These are phyloP conservation scores for Rhodotorula taiwanensis DNA, from an alignment of 768 basidiomycete species.

Conservation along the genomic window DNA sequence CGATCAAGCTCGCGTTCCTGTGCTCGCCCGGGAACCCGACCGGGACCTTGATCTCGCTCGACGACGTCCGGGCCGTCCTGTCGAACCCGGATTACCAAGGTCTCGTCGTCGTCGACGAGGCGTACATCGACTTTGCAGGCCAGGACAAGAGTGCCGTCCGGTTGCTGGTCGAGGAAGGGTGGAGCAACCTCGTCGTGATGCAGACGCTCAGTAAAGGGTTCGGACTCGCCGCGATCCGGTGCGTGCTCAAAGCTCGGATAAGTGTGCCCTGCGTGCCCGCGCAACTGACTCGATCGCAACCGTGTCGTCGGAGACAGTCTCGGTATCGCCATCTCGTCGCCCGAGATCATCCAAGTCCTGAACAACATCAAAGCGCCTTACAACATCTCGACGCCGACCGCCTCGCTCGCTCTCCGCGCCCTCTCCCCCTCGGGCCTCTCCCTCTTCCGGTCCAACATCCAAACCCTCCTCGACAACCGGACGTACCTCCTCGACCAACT, in stretches of 20 bases:
- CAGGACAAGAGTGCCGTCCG: slow-evolving; percentile 42
- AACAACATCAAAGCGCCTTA: slow-evolving; percentile 96
- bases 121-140: slow-evolving; percentile 88
- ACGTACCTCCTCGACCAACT: slow-evolving; percentile 53
- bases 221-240: slow-evolving; percentile 92
- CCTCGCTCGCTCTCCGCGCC: slow-evolving; percentile 70
- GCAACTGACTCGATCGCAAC: background rate
- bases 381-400: slow-evolving; percentile 86
- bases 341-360: slow-evolving; percentile 80
- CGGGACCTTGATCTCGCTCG: slow-evolving; percentile 72
- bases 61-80: slow-evolving; percentile 61
- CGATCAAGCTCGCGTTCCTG: slow-evolving; percentile 84
- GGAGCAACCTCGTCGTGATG: slow-evolving; percentile 84
- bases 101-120: slow-evolving; percentile 89
- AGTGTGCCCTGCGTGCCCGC: background rate
- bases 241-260: no score
- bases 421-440: slow-evolving; percentile 58
- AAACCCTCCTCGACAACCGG: slow-evolving; percentile 58
- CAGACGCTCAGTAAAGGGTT: slow-evolving; percentile 96
- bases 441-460: slow-evolving; percentile 58
- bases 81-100: slow-evolving; percentile 79
- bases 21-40: slow-evolving; percentile 98
- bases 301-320: no score
- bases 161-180: slow-evolving; percentile 62
- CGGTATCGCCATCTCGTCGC: slow-evolving; percentile 82